A percentile compares a stretch with the other conserved stretches of the same genome.
Evolutionary conservation across 441 rosid genomes (phyloP).

Genomic region (Breynia disticha): DNA sequence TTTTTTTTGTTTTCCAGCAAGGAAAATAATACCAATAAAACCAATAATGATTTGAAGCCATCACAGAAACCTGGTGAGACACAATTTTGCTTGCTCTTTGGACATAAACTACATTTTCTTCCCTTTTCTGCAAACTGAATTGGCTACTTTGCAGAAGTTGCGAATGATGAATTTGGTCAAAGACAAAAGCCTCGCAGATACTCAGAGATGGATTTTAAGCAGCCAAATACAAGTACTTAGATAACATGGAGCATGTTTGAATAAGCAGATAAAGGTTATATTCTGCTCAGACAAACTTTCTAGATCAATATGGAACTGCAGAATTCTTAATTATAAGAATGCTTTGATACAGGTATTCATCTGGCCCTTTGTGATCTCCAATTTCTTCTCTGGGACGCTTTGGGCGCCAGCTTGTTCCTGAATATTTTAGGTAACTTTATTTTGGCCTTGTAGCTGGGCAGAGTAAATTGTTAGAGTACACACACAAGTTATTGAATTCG

Average conservation of each 20-base stretch:
- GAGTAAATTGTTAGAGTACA: too few species aligned
- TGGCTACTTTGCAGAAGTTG: conserved; percentile 31
- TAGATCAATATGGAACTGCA: conserved; percentile 9
- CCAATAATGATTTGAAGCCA: conserved; percentile 49
- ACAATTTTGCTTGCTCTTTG: not conserved
- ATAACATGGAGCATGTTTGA: conserved; percentile 23
- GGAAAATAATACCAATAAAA: conserved; percentile 40
- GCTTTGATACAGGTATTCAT: conserved; percentile 33
- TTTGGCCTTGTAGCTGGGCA: not conserved
- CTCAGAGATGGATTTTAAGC: conserved; percentile 76
- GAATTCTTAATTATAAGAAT: conserved; percentile 25
- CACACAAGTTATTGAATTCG: too few species aligned
- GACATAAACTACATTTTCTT: too few species aligned
- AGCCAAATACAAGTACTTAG: conserved; percentile 44
- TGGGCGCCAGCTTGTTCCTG: conserved; percentile 32
- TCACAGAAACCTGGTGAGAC: conserved; percentile 54
- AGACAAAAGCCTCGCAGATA: conserved; percentile 81
- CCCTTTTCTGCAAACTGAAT: conserved; percentile 4
- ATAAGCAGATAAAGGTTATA: conserved; percentile 36
- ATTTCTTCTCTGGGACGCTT: conserved; percentile 42
- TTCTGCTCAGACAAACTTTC: conserved; percentile 12
- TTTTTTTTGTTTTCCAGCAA: conserved; percentile 43
- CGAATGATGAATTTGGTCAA: conserved; percentile 47
- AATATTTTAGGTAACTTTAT: conserved; percentile 43
- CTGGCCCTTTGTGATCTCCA: conserved; percentile 56